Percentiles rank a stretch among this genome's conserved stretches.
phyloP scores from a whole-genome alignment of 306 rosid species.

The peach (Prunus persica) region Prunus_persica_NCBIv2 NC_034015.1:12705501-12706000 shows the following conservation, averaged over 20 bases:
- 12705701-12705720: not conserved
- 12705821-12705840: not conserved
- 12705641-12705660: too few relatives aligned
- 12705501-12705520: not conserved
- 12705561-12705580: too few relatives aligned
- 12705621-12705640: too few relatives aligned
- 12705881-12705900: not conserved
- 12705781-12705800: constrained; percentile 54
- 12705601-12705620: too few relatives aligned
- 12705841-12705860: not conserved
- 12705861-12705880: constrained; percentile 2
- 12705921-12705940: not conserved
- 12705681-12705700: not conserved
- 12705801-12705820: constrained; percentile 45
- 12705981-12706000: too few relatives aligned
- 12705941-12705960: too few relatives aligned
- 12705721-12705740: not conserved
- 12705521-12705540: not conserved
- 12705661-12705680: too few relatives aligned
- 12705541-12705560: too few relatives aligned
- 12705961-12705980: too few relatives aligned
- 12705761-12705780: constrained; percentile 2
- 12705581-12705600: too few relatives aligned
- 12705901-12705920: not conserved
- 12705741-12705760: not conserved